A percentile compares a stretch with the other conserved stretches of the same genome.
phyloP scores from a whole-genome alignment of 139 green algal genomes.

The Closterium sp. region DNA sequence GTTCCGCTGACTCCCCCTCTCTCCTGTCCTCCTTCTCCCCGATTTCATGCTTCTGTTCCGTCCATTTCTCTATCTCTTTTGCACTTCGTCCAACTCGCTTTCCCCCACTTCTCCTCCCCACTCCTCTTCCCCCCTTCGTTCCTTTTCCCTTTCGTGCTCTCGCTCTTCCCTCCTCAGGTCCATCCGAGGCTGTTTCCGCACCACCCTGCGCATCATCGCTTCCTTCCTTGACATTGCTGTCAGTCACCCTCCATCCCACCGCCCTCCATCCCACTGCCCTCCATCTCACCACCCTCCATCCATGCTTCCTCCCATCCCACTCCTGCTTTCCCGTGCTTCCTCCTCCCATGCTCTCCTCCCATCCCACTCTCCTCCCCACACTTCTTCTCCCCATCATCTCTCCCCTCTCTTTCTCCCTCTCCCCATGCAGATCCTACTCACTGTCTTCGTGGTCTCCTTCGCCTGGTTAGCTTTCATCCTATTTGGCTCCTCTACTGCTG shows the following conservation, averaged over 20 bases:
- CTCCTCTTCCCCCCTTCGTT: neutral
- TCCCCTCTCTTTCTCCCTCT: neutral
- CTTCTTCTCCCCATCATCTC: too few relatives aligned
- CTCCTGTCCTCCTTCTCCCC: neutral
- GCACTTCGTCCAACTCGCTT: too few relatives aligned
- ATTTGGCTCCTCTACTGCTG: neutral
- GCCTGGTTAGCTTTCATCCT: neutral
- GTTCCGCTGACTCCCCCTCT: neutral
- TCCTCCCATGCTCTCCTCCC: too few relatives aligned
- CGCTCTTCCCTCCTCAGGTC: neutral
- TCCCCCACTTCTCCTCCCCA: too few relatives aligned
- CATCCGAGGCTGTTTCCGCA: neutral
- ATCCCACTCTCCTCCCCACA: too few relatives aligned
- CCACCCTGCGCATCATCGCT: neutral
- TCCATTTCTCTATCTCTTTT: neutral
- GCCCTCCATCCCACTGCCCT: too few relatives aligned
- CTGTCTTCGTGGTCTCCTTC: neutral
- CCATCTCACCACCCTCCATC: neutral
- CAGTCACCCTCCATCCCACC: neutral
- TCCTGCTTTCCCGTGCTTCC: neutral
- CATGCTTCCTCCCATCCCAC: too few relatives aligned
- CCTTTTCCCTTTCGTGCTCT: neutral
- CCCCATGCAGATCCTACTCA: neutral
- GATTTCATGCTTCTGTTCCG: neutral
- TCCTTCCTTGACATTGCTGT: neutral